phyloP scores from a whole-genome alignment of 805 yeast species.

The Wickerhamomyces queroliae region DNA sequence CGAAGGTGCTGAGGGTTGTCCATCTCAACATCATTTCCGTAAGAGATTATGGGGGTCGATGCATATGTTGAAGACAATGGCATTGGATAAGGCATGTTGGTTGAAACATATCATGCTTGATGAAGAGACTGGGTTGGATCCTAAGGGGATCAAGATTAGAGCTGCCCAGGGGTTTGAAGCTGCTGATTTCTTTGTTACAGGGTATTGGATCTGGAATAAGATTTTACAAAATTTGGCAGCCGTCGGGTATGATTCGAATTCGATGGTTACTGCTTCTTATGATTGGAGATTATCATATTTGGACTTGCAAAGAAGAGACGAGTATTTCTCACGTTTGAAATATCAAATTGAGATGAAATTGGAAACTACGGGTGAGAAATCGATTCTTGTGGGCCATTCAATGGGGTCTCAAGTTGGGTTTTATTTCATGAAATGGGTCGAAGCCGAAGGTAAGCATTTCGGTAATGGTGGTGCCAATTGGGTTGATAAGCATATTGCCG shows the following conservation, averaged over 20 bases:
- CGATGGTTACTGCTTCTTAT: constrained; percentile 86
- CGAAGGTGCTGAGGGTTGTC: constrained; percentile 71
- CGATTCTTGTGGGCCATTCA: constrained; percentile 81
- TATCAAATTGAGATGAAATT: constrained; percentile 60
- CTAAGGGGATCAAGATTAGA: constrained; percentile 70
- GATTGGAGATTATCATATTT: constrained; percentile 94
- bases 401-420: constrained; percentile 93
- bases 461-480: constrained; percentile 92
- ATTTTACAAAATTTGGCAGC: constrained; percentile 91
- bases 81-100: constrained; percentile 91
- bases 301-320: constrained; percentile 84
- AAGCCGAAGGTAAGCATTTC: constrained; percentile 70
- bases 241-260: constrained; percentile 88
- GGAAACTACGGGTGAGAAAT: constrained; percentile 52
- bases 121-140: constrained; percentile 89
- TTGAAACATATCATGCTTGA: constrained; percentile 85
- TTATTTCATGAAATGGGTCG: constrained; percentile 95
- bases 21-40: constrained; percentile 78
- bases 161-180: constrained; percentile 97
- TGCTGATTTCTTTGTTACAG: constrained; percentile 93
- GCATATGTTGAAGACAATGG: constrained; percentile 90
- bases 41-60: constrained; percentile 96
- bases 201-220: constrained; percentile 99
- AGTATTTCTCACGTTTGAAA: constrained; percentile 76
- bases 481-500: constrained; percentile 81